Evolutionary conservation across 257 asterid genomes (phyloP), one percentile per base, ranked within the genome.

Genomic region (Phtheirospermum japonicum): DNA sequence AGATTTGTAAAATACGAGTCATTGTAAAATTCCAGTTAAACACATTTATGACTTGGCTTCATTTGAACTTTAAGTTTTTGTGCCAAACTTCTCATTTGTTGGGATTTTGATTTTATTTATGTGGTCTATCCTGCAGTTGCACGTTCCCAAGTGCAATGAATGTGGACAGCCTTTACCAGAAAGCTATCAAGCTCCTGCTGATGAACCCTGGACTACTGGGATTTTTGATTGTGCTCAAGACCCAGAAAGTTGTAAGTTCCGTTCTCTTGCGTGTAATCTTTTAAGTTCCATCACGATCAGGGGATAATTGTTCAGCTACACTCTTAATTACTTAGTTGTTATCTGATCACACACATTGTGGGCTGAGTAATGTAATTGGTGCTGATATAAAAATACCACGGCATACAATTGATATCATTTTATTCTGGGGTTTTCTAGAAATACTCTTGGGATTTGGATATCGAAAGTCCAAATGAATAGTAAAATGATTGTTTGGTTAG

Each of bases 101-200:
- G 31, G 23, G 9, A 48, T 33, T 65, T 13, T 16, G 39, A 65
- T 30, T 51, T 12, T 36, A 39, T 54, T 64, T 45, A 49, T 61
- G 43, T 60, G 68, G 49, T 63, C 53, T 36, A 53, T 57, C 70
- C 43, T 71, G 76, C 83, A 88, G 96, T 65, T 88, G 79, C 65
- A 59, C 64, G 87, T 61, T 48, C 88, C 74, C 64, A 88, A 77
- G 84, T 88, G 96, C 79, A 69, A 77, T 42, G 95, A 88, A 67
- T 88, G 96, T 69, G 95, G 95, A 37, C 96, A 88, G 74, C 79
- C 96, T 65, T 74, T 88, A 73, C 95, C 96, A 13, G 96, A 88
- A 76, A 88, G 96, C 77, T 86, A 78, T 76, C 88, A 72, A 71
- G 85, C 86, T 43, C 95, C 90, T 55, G 90, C 96, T 0, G 93